Percentiles rank a stretch among this genome's conserved stretches.
These are phyloP conservation scores for Phytophthora pistaciae DNA, from an alignment of 352 stramenopile genomes.

Conservation along the genomic window DNA sequence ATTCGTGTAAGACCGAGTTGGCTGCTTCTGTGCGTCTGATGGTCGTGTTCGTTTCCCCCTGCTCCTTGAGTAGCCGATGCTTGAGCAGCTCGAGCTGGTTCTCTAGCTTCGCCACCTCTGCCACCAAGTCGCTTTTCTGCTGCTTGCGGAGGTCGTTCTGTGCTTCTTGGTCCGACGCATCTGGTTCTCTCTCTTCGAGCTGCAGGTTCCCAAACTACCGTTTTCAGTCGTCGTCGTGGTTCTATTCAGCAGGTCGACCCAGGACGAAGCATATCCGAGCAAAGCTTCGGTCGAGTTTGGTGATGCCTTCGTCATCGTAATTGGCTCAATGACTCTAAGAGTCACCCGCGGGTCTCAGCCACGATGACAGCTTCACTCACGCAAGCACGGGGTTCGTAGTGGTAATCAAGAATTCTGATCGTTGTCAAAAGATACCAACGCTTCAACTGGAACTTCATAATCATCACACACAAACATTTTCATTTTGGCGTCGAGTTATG, in stretches of 20 bases:
- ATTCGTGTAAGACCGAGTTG: slow-evolving; percentile 35
- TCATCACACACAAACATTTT: background rate
- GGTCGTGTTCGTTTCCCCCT: slow-evolving; percentile 21
- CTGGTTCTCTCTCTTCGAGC: background rate
- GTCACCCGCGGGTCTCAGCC: background rate
- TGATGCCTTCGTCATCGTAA: background rate
- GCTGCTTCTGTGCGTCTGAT: slow-evolving; percentile 13
- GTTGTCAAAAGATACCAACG: background rate
- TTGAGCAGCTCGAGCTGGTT: slow-evolving; percentile 42
- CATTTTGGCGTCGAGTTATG: too few relatives aligned
- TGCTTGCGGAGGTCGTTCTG: slow-evolving; percentile 44
- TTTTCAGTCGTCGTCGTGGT: background rate
- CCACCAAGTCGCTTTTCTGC: slow-evolving; percentile 39
- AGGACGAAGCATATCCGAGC: slow-evolving; percentile 5
- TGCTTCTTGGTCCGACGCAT: slow-evolving; percentile 16
- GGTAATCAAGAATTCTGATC: background rate
- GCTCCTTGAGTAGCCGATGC: slow-evolving; percentile 29
- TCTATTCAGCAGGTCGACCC: slow-evolving; percentile 7
- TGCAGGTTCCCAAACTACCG: slow-evolving; percentile 1
- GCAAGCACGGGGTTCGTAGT: background rate
- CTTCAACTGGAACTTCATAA: background rate
- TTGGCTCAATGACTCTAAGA: background rate
- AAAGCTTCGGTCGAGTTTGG: background rate
- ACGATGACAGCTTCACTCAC: background rate
- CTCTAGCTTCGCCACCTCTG: slow-evolving; percentile 30